Evolutionary conservation across 805 yeast genomes (phyloP), one percentile per base, ranked within the genome.

Genomic region (Monosporozyma servazzii): DNA sequence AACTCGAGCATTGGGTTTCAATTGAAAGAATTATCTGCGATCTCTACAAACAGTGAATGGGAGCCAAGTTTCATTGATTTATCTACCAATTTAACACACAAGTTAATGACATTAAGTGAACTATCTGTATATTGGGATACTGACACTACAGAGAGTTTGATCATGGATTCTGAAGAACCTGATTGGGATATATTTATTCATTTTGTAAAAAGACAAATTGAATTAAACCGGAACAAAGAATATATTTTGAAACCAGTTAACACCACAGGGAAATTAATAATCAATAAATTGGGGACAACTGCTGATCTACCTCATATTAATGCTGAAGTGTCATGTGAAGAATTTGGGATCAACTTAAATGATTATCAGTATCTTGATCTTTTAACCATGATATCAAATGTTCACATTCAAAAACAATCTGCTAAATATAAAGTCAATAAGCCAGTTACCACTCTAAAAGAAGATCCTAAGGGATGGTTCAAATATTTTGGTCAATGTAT

Each of bases 41-140:
- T 89, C 0, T 88, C 96, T 1, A 83, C 98, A 0, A 90, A 91
- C 66, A 82, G 77, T 30, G 70, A 77, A 36, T 93, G 98, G 98
- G 69, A 75, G 21, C 93, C 95, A 1, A 83, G 84, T 18, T 91
- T 91, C 65, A 84, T 93, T 29, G 79, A 91, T 1, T 81, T 84
- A 27, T 74, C 85, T 3, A 80, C 81, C 30, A 63, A 74, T 17
- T 73, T 83, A 45, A 81, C 97, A 0, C 79, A 87, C 57, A 93
- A 93, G 64, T 71, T 91, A 45, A 70, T 90, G 40, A 83, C 87
- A 1, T 73, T 93, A 56, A 81, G 84, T 52, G 78, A 87, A 3
- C 72, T 93, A 39, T 80, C 93, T 47, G 71, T 84, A 46, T 93
- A 93, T 63, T 88, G 95, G 88, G 85, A 88, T 63, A 86, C 96